Conservation (phyloP, 2,329 filamentous ascomycete genomes). For the Penicillium sp. region DNA sequence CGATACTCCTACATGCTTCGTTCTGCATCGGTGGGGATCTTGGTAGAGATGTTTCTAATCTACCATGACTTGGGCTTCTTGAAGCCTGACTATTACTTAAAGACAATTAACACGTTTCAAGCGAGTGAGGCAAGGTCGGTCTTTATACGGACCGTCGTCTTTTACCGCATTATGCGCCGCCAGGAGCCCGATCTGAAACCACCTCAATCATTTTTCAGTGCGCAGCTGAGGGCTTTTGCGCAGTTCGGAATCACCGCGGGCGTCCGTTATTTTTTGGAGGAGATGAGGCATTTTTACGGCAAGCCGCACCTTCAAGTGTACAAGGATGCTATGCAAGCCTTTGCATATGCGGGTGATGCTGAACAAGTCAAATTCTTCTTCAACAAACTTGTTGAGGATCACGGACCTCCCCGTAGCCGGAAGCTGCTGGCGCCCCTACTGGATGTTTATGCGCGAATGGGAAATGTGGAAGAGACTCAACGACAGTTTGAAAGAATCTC, state of each 20-base stretch:
- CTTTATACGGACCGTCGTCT: conserved; percentile 27
- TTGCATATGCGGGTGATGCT: conserved; percentile 44
- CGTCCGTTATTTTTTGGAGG: conserved; percentile 38
- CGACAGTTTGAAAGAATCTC: conserved; percentile 58
- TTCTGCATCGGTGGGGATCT: conserved; percentile 24
- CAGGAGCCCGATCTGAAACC: conserved; percentile 22
- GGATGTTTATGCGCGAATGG: conserved; percentile 64
- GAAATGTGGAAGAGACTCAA: conserved; percentile 56
- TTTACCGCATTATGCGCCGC: conserved; percentile 40
- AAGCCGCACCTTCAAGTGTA: conserved; percentile 31
- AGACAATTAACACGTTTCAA: conserved; percentile 26
- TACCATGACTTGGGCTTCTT: conserved; percentile 23
- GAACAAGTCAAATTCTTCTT: conserved; percentile 42
- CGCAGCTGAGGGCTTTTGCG: conserved; percentile 23
- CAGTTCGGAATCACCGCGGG: conserved; percentile 29
- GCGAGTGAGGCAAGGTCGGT: conserved; percentile 22
- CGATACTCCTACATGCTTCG: conserved; percentile 21
- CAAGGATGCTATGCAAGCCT: conserved; percentile 34
- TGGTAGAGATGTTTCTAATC: conserved; percentile 25
- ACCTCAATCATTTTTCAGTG: conserved; percentile 16
- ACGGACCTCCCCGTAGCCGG: conserved; percentile 30
- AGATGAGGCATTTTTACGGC: conserved; percentile 31
- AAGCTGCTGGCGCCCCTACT: conserved; percentile 52
- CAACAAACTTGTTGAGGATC: conserved; percentile 33
- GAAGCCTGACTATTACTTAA: conserved; percentile 22